These are phyloP conservation scores for Mortierella hygrophila DNA, from an alignment of 192 early-diverging fungal genomes.

Conservation along the genomic window DNA sequence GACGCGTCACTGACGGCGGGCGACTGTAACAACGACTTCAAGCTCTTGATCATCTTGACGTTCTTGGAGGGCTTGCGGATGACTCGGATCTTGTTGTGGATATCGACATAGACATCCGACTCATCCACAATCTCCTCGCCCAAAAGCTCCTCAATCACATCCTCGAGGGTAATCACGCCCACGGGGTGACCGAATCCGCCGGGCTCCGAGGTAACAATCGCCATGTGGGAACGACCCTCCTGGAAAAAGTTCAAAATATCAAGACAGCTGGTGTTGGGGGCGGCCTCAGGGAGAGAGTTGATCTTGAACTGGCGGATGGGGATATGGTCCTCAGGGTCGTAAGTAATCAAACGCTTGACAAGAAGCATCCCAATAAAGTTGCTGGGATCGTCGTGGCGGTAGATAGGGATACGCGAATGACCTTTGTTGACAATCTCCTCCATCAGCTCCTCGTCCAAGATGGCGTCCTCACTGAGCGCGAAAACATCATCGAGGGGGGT, in stretches of 20 bases:
- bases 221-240: conserved; percentile 87
- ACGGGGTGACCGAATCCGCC: conserved; percentile 67
- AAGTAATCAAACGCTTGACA: conserved; percentile 80
- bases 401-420: conserved; percentile 84
- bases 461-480: conserved; percentile 72
- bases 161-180: conserved; percentile 84
- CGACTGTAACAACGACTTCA: conserved; percentile 35
- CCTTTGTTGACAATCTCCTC: conserved; percentile 75
- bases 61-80: conserved; percentile 59
- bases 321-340: conserved; percentile 77
- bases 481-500: conserved; percentile 78
- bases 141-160: conserved; percentile 88
- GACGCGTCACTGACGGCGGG: conserved; percentile 30
- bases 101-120: conserved; percentile 73
- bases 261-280: conserved; percentile 69
- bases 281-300: conserved; percentile 66
- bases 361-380: conserved; percentile 84
- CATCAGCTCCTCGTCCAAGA: conserved; percentile 68
- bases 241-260: conserved; percentile 90
- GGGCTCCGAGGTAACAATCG: conserved; percentile 68
- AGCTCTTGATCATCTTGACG: conserved; percentile 44
- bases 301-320: conserved; percentile 73
- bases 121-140: conserved; percentile 89
- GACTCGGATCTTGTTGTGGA: conserved; percentile 71
- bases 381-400: conserved; percentile 65